Conservation (phyloP, 1,284 basidiomycete species). For the Peniophora sp. region DNA sequence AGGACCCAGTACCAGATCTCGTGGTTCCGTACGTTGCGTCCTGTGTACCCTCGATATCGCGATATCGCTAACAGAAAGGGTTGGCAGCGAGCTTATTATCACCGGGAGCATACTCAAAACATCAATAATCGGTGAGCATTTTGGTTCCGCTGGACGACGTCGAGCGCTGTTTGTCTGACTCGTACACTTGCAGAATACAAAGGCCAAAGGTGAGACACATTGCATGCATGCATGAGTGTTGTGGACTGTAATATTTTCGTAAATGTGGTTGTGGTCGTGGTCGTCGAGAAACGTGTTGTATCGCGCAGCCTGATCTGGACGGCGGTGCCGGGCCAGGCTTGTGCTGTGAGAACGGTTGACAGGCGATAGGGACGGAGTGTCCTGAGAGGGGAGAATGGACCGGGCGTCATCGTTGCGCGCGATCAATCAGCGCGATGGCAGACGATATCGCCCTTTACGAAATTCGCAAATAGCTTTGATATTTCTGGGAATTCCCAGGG, state of each 20-base stretch:
- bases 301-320: too few species aligned
- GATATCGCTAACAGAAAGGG: background rate
- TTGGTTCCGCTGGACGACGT: background rate
- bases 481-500: background rate
- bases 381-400: background rate
- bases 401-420: background rate
- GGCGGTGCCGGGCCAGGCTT: background rate
- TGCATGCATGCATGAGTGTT: background rate
- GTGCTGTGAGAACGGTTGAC: background rate
- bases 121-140: background rate
- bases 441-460: background rate
- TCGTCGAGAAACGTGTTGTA: background rate
- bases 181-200: background rate
- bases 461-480: background rate
- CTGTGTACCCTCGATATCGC: background rate
- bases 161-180: background rate
- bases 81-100: background rate
- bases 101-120: background rate
- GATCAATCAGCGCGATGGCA: background rate
- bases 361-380: slow-evolving; percentile 6
- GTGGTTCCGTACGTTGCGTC: background rate
- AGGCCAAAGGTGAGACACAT: background rate
- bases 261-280: slow-evolving; percentile 7
- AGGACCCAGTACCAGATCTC: background rate
- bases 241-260: background rate